These are phyloP conservation scores for Colletotrichum neosansevieriae DNA, from an alignment of 2,329 filamentous ascomycete genomes.

Conservation along the genomic window DNA sequence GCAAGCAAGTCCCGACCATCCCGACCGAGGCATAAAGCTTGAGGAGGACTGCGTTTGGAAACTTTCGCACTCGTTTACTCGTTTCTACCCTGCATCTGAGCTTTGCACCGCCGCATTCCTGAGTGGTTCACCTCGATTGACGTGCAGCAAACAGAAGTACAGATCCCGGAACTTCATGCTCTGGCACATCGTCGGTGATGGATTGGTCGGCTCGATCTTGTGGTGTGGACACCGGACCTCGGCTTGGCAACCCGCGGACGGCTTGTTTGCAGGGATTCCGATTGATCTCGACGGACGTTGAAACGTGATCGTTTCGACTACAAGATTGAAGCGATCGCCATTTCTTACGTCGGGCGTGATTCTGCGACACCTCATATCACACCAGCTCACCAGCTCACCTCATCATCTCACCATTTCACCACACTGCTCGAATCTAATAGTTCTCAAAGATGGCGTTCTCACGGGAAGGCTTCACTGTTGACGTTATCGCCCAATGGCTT, in stretches of 20 bases:
- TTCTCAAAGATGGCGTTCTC: slow-evolving; percentile 14
- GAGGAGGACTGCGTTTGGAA: background rate
- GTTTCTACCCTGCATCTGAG: background rate
- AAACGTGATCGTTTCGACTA: slow-evolving; percentile 33
- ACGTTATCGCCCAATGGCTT: slow-evolving; percentile 41
- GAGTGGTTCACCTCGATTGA: slow-evolving; percentile 13
- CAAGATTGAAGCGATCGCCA: background rate
- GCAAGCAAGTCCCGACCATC: slow-evolving; percentile 6
- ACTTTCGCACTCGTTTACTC: slow-evolving; percentile 34
- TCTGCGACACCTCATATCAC: too few relatives aligned
- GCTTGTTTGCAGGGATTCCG: background rate
- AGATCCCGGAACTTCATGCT: slow-evolving; percentile 17
- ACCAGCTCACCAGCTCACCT: too few relatives aligned
- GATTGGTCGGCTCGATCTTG: slow-evolving; percentile 11
- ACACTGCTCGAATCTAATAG: too few relatives aligned
- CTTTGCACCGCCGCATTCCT: background rate
- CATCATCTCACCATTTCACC: too few relatives aligned
- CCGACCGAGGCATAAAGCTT: slow-evolving; percentile 21
- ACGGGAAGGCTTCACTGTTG: slow-evolving; percentile 45
- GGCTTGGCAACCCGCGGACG: slow-evolving; percentile 1
- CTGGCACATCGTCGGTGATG: background rate
- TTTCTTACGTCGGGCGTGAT: too few relatives aligned
- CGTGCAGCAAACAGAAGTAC: background rate
- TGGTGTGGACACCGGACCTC: slow-evolving; percentile 11
- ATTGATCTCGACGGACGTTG: slow-evolving; percentile 19